A percentile compares a stretch with the other conserved stretches of the same genome.
phyloP scores from a whole-genome alignment of 495 filamentous ascomycete genomes.

The Lophium mytilinum region DNA sequence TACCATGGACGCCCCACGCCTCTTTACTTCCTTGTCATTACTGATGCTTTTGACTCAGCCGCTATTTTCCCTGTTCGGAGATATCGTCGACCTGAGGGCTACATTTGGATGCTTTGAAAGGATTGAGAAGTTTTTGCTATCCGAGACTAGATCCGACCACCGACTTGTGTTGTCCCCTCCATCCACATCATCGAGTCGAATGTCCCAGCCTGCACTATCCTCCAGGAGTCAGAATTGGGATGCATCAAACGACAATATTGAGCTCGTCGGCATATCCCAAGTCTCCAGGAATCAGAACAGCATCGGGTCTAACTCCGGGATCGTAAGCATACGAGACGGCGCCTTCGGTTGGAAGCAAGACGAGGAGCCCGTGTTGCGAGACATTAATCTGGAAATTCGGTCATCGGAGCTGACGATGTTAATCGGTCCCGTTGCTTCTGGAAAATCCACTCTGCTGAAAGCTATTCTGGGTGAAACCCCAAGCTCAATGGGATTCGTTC shows the following conservation, averaged over 20 bases:
- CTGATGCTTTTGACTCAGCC: neutral
- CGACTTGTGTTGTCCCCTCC: neutral
- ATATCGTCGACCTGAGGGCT: slow-evolving; percentile 1
- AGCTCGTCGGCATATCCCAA: neutral
- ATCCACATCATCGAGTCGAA: neutral
- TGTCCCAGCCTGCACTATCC: neutral
- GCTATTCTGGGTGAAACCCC: slow-evolving; percentile 29
- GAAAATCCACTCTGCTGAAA: slow-evolving; percentile 40
- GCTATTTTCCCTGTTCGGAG: neutral
- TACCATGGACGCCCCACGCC: neutral
- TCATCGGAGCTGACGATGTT: slow-evolving; percentile 8
- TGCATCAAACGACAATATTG: neutral
- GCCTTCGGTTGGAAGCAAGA: neutral
- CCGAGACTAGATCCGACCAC: neutral
- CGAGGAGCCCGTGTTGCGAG: neutral
- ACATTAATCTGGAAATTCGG: slow-evolving; percentile 8
- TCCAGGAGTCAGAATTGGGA: neutral
- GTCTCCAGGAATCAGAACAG: neutral
- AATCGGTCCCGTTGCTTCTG: slow-evolving; percentile 16
- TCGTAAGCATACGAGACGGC: neutral
- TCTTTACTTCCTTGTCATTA: neutral
- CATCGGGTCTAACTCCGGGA: neutral
- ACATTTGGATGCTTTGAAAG: slow-evolving; percentile 1
- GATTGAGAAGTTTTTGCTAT: neutral
- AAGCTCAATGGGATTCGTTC: neutral